Base-by-base conservation (phyloP, 345 rosid species). In the Citrus hindsii region DNA sequence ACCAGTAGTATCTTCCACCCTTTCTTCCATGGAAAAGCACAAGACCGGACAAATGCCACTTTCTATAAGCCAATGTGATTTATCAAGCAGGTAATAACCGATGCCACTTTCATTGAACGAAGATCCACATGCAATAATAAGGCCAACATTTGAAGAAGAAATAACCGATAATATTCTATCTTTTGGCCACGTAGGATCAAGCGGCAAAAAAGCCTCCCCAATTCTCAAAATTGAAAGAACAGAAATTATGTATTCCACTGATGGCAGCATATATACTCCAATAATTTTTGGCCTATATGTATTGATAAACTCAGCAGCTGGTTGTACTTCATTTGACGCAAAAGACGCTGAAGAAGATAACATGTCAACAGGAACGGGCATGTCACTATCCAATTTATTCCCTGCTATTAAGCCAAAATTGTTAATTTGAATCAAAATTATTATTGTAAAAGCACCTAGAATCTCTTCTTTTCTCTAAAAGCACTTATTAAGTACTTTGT, bases 131-230 rank as follows among this genome's bases (percentile, higher is more conserved):
- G 86, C 77, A 55, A 96, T 81, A 74, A 92, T 66, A 79, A 92
- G 87, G 83, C 84, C 69, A 66, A 82, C 88, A 80, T 83, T 82
- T 0, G 95, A 89, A 79, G 84, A 82, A 22, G 87, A 80, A 74
- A 92, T 27, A 69, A 90, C 56, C 1, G 94, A 90, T 74, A 89
- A 71, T 70, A 91, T 85, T 78, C 98, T 91, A 7, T 90, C 95
- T 81, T 82, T 89, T 0, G 99, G 98, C 98, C 97, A 96, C 5
- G 83, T 87, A 60, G 95, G 95, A 88, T 94, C 97, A 10, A 94
- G 86, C 76, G 98, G 92, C 85, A 94, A 82, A 86, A 94, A 91
- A 28, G 97, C 98, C 82, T 90, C 95, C 30, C 99, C 97, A 60
- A 86, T 88, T 79, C 90, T 92, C 86, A 96, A 73, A 78, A 94